Evolutionary conservation across 1,139 yeast species (phyloP).

Genomic region (Pichia sp.): DNA sequence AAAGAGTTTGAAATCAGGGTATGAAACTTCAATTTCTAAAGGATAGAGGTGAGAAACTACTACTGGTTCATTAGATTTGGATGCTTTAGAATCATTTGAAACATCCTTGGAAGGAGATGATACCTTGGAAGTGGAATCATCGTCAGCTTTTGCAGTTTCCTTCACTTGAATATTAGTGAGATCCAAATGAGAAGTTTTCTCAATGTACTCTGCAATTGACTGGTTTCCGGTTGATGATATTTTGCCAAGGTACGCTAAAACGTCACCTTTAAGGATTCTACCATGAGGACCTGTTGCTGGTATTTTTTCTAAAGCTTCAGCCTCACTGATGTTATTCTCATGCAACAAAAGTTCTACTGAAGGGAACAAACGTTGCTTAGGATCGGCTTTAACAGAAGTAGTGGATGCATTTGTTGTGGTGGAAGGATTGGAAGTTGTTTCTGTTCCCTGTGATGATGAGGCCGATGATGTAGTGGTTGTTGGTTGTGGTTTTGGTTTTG

Average conservation of each 20-base stretch:
- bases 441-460: conserved; percentile 13
- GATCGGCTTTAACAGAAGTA: conserved; percentile 39
- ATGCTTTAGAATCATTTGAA: conserved; percentile 7
- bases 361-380: conserved; percentile 65
- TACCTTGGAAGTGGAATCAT: conserved; percentile 17
- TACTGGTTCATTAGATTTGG: conserved; percentile 14
- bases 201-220: conserved; percentile 49
- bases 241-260: conserved; percentile 72
- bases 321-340: conserved; percentile 52
- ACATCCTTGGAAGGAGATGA: conserved; percentile 29
- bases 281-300: conserved; percentile 88
- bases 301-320: conserved; percentile 65
- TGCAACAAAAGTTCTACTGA: conserved; percentile 67
- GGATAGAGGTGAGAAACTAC: conserved; percentile 9
- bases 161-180: conserved; percentile 58
- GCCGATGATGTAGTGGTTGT: conserved; percentile 1
- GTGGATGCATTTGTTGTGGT: conserved; percentile 22
- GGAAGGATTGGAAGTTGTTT: conserved; percentile 16
- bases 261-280: conserved; percentile 82
- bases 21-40: conserved; percentile 8
- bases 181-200: conserved; percentile 61
- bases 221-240: conserved; percentile 51
- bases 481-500: background rate
- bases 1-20: conserved; percentile 7
- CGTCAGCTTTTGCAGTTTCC: conserved; percentile 6